Base-by-base conservation (phyloP, 2,329 filamentous ascomycete genomes). In the Cladophialophora carrionii region DNA sequence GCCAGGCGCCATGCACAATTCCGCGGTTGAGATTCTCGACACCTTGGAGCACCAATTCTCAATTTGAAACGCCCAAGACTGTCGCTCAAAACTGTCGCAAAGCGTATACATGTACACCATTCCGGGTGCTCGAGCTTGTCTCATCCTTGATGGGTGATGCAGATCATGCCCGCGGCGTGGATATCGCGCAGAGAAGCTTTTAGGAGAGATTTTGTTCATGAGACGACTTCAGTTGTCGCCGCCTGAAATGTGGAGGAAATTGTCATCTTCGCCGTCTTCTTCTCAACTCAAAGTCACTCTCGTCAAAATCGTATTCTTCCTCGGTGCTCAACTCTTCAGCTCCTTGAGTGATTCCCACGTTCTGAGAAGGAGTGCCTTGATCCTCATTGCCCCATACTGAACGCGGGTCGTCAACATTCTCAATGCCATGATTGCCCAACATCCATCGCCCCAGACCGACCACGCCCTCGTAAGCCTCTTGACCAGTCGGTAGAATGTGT, bases 401-500 rank as follows among this genome's bases (percentile, higher is more conserved):
- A 29, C 64, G 32, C 34, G 49, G 14, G 17, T 62, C 61, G 29
- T 64, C 57, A 49, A 66, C 57, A 17, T 62, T 64, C 61, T 70
- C 71, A 68, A 72, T 70, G 14, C 70, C 67, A 62, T 68, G 64
- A 53, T 71, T 72, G 14, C 80, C 81, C 14, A 91, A 79, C 63
- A 95, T 80, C 73, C 91, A 97, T 71, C 90, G 87, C 1, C 91
- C 92, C 73, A 96, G 88, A 72, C 93, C 93, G 74, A 93, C 85
- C 68, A 96, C 83, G 0, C 92, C 91, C 70, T 90, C 89, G 70
- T 94, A 87, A 48, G 94, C 85, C 77, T 99, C 95, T 76, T 94
- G 88, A 8, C 95, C 94, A 0, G 91, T 95, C 0, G 94, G 92
- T 2, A 96, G 81, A 65, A 98, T 98, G 66, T 96, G 85, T 63